phyloP scores from a whole-genome alignment of 106 monocot genomes.

The Agapanthus africanus region DNA sequence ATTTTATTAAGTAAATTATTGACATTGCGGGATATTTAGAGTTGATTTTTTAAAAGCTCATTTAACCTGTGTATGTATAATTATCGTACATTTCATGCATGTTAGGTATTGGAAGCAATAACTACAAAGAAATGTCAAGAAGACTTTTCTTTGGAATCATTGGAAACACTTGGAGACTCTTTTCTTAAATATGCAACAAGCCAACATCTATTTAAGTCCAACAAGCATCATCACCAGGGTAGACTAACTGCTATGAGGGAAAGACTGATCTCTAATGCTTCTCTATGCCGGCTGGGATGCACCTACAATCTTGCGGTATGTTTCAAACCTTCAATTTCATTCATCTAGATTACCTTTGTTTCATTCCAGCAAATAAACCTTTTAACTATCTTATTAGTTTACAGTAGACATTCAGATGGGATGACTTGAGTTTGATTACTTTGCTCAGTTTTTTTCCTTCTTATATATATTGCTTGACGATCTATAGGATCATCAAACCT shows the following conservation, averaged over 20 bases:
- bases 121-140: constrained; percentile 60
- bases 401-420: no score
- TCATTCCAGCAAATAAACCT: background rate
- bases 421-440: no score
- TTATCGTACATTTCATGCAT: background rate
- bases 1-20: no score
- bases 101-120: constrained; percentile 58
- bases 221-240: constrained; percentile 52
- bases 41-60: no score
- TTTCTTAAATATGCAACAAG: constrained; percentile 57
- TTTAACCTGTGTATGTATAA: background rate
- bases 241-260: constrained; percentile 34
- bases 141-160: constrained; percentile 49
- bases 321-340: constrained; percentile 7
- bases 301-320: constrained; percentile 3
- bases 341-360: background rate
- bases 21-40: no score
- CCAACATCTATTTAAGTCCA: constrained; percentile 36
- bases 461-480: no score
- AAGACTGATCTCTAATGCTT: constrained; percentile 34
- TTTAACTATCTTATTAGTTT: no score
- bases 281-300: constrained; percentile 37
- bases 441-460: no score
- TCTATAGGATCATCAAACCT: background rate
- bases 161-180: constrained; percentile 72